These are phyloP conservation scores for Sarocladiaceae sp. DNA, from an alignment of 2,329 filamentous ascomycete species.

Conservation along the genomic window DNA sequence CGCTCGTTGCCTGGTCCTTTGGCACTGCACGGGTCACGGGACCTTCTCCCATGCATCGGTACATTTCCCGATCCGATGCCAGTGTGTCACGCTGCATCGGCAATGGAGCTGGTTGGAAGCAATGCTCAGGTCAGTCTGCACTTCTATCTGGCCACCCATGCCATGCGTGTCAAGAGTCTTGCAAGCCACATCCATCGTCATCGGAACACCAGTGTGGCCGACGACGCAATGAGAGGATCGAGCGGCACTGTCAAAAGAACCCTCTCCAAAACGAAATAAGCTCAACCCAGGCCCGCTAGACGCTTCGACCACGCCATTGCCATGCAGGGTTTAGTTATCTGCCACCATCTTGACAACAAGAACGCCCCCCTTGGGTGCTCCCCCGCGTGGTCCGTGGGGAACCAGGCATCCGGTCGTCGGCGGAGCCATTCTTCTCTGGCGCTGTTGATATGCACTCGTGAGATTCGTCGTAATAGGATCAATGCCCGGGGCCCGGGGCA, in stretches of 20 bases:
- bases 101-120: background rate
- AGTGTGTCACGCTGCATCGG: slow-evolving; percentile 7
- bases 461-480: background rate
- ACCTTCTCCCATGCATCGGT: background rate
- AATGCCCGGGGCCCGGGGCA: background rate
- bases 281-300: background rate
- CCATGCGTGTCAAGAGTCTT: background rate
- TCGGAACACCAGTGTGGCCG: background rate
- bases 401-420: slow-evolving; percentile 5
- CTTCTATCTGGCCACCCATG: background rate
- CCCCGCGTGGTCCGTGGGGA: background rate
- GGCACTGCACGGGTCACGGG: background rate
- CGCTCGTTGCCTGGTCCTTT: background rate
- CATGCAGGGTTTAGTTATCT: slow-evolving; percentile 6
- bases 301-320: background rate
- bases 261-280: background rate
- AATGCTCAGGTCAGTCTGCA: background rate
- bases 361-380: background rate
- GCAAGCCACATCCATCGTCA: background rate
- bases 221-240: too few species aligned
- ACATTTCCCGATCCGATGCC: slow-evolving; percentile 7
- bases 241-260: background rate
- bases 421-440: background rate
- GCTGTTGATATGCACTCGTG: background rate
- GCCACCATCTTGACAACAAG: background rate